Conservation (phyloP, 257 asterid genomes). For the Solanum acaule region DNA sequence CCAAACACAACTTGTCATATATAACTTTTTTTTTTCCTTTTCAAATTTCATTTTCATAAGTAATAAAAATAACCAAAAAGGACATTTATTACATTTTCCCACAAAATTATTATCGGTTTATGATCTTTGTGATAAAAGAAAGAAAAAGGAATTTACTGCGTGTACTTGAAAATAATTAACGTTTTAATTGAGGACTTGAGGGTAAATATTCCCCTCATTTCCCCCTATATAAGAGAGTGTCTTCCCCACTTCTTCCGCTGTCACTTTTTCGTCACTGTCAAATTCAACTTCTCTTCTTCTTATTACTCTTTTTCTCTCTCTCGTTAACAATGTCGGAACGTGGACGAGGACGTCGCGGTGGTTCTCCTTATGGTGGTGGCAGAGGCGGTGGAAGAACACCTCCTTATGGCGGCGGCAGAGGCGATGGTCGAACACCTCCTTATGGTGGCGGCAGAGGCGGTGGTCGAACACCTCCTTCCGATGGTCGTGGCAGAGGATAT, state of each 20-base stretch:
- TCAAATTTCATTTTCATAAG: not conserved
- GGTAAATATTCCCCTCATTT: not conserved
- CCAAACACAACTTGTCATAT: not conserved
- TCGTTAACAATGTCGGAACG: conserved; percentile 12
- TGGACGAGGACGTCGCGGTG: conserved; percentile 9
- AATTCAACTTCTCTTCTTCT: not conserved
- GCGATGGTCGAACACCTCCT: not conserved
- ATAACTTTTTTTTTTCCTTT: not conserved
- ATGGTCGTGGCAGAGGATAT: not conserved
- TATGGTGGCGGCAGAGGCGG: not conserved
- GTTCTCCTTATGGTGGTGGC: not conserved
- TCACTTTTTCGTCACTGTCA: not conserved
- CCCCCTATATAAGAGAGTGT: not conserved
- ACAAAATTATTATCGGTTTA: not conserved
- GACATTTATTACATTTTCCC: not conserved
- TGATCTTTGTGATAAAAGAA: not conserved
- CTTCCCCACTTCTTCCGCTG: not conserved
- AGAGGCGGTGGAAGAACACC: not conserved
- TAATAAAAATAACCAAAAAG: not conserved
- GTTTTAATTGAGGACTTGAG: not conserved
- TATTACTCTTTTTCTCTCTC: not conserved
- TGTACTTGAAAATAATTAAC: not conserved
- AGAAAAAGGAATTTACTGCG: not conserved
- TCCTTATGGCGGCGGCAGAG: not conserved
- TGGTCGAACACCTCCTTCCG: not conserved